Base-by-base conservation (phyloP, 2,329 filamentous ascomycete genomes). In the Dactylella cylindrospora region DNA sequence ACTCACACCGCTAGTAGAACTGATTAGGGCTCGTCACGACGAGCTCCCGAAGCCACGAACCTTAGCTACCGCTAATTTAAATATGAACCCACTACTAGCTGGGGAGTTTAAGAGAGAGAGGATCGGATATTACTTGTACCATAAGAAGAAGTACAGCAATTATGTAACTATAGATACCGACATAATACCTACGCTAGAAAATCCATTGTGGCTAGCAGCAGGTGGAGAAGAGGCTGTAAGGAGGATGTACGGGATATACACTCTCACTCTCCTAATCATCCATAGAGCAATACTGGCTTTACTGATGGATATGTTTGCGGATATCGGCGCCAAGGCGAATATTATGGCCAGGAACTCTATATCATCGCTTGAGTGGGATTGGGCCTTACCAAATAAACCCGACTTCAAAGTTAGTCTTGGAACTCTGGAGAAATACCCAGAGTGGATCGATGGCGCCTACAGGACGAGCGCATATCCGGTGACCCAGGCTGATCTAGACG, bases 221-320 rank as follows among this genome's bases (percentile, higher is more conserved):
- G 10, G n/a, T n/a, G 20, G 25, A 3, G 8, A 33, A 2, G 8
- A 2, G 29, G 41, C 40, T n/a, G 25, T 40, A 5, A 31, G 46
- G 12, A 60, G 53, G 19, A 25, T 53, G 15, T 61, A 29, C 20
- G 41, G 36, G 1, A 23, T 15, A 2, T 61, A 53, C 20, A 47
- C 26, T 7, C 15, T 41, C 13, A 26, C 53, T 1, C 8, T 47
- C 6, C 36, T 13, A 7, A 43, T 29, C 2, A 32, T 61, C 5
- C 49, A 52, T 20, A 29, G 40, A 5, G 38, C 28, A 10, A 29
- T 36, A 19, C 29, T 61, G 17, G 12, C 55, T 1, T 28, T 61
- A n/a, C 35, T 61, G 26, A 53, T 61, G 55, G 47, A 52, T 36
- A 61, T 61, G 55, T 40, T 61, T 23, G 46, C 55, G 12, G 47